Conservation (phyloP, 1,284 basidiomycete species). For the Entoloma clypeatum region DNA sequence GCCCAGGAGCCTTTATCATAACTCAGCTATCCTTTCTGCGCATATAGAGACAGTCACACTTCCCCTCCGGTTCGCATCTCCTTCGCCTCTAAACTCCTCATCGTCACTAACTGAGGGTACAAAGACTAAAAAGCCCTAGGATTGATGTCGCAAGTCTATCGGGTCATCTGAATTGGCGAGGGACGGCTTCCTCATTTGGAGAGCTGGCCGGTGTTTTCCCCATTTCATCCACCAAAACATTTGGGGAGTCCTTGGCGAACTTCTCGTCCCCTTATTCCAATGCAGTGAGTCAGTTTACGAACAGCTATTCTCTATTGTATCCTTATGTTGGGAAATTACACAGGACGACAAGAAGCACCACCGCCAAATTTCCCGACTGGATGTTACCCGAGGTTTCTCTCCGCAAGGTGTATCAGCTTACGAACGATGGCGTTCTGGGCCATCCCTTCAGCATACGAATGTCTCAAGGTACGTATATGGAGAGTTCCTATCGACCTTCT, state of each 20-base stretch:
- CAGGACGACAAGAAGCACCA: slow-evolving; percentile 5
- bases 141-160: slow-evolving; percentile 47
- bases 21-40: slow-evolving; percentile 64
- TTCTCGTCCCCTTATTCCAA: slow-evolving; percentile 37
- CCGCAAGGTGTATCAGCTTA: slow-evolving; percentile 33
- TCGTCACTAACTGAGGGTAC: slow-evolving; percentile 13
- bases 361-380: slow-evolving; percentile 37
- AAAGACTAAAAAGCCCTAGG: slow-evolving; percentile 35
- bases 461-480: slow-evolving; percentile 32
- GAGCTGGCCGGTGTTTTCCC: slow-evolving; percentile 55
- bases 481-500: not conserved
- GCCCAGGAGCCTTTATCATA: slow-evolving; percentile 45
- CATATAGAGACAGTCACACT: slow-evolving; percentile 65
- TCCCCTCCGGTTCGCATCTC: slow-evolving; percentile 51
- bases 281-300: slow-evolving; percentile 19
- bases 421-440: slow-evolving; percentile 32
- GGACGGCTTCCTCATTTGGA: slow-evolving; percentile 52
- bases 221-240: slow-evolving; percentile 31
- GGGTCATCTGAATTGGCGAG: slow-evolving; percentile 51
- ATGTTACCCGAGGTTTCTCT: slow-evolving; percentile 57
- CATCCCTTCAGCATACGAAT: slow-evolving; percentile 30
- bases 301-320: not conserved
- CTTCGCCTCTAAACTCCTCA: not conserved
- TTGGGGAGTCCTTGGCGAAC: slow-evolving; percentile 36
- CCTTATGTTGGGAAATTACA: not conserved